These are phyloP conservation scores for Fusarium pilosicola DNA, from an alignment of 2,329 filamentous ascomycete species.

Conservation along the genomic window DNA sequence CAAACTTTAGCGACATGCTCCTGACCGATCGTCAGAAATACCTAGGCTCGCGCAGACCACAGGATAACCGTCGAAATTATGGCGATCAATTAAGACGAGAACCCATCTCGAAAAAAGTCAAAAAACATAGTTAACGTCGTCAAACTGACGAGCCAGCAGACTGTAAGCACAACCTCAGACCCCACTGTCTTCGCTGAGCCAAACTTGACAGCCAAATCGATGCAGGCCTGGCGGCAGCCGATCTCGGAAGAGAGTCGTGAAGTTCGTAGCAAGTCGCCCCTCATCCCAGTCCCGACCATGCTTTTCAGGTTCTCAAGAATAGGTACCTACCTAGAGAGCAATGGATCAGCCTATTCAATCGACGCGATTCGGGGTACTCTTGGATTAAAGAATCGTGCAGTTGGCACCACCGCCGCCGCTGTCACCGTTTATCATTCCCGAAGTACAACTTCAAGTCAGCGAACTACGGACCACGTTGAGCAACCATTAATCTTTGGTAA, in stretches of 20 bases:
- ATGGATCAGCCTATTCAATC: background rate
- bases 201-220: background rate
- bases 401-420: no score
- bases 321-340: background rate
- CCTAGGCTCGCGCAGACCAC: background rate
- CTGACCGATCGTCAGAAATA: no score
- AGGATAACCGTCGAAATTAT: background rate
- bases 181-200: fast-evolving
- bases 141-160: background rate
- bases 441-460: background rate
- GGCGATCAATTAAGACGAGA: background rate
- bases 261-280: background rate
- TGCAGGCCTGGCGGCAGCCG: background rate
- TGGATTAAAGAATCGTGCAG: no score
- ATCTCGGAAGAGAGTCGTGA: background rate
- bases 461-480: background rate
- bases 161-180: background rate
- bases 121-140: no score
- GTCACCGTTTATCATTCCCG: background rate
- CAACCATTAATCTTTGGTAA: background rate
- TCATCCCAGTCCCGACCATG: background rate
- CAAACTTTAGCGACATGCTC: no score
- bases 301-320: background rate
- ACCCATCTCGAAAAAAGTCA: background rate
- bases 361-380: no score